Percentiles rank a stretch among this genome's conserved stretches.
These are phyloP conservation scores for Lyophyllum decastes DNA, from an alignment of 768 basidiomycete species.

Conservation along the genomic window DNA sequence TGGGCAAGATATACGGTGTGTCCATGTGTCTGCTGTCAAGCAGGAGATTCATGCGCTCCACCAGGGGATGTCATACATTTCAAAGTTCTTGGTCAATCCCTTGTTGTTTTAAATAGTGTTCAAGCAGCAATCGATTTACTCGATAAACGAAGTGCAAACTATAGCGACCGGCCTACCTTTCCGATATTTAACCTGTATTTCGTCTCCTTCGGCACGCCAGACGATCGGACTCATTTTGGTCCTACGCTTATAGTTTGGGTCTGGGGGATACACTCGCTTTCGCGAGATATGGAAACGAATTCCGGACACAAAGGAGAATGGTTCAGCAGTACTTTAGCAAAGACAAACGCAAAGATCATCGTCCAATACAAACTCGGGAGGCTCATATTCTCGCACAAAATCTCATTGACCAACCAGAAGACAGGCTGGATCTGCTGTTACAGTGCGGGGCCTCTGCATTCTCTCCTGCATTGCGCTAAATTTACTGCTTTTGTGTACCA, in stretches of 20 bases:
- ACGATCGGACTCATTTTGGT: too few relatives aligned
- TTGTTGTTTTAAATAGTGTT: constrained; percentile 24
- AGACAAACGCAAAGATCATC: constrained; percentile 2
- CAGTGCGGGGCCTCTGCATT: too few relatives aligned
- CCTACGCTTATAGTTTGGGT: too few relatives aligned
- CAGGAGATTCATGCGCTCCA: background rate
- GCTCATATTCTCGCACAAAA: too few relatives aligned
- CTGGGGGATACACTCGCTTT: too few relatives aligned
- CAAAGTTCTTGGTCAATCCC: constrained; percentile 23
- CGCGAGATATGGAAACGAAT: constrained; percentile 14
- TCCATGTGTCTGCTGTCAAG: background rate
- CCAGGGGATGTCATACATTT: constrained; percentile 25
- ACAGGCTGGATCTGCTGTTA: too few relatives aligned
- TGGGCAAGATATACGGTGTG: constrained; percentile 34
- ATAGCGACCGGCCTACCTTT: constrained; percentile 25
- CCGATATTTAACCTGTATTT: constrained; percentile 15
- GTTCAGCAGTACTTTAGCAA: constrained; percentile 4
- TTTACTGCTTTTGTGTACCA: too few relatives aligned
- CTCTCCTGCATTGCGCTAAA: too few relatives aligned
- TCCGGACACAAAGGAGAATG: constrained; percentile 13
- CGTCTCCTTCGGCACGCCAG: too few relatives aligned
- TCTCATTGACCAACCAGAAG: too few relatives aligned
- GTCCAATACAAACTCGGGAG: too few relatives aligned
- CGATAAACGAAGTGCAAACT: constrained; percentile 24
- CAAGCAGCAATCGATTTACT: constrained; percentile 29